Base-by-base conservation (phyloP, 306 rosid genomes). In the Ormosia semicastrata region DNA sequence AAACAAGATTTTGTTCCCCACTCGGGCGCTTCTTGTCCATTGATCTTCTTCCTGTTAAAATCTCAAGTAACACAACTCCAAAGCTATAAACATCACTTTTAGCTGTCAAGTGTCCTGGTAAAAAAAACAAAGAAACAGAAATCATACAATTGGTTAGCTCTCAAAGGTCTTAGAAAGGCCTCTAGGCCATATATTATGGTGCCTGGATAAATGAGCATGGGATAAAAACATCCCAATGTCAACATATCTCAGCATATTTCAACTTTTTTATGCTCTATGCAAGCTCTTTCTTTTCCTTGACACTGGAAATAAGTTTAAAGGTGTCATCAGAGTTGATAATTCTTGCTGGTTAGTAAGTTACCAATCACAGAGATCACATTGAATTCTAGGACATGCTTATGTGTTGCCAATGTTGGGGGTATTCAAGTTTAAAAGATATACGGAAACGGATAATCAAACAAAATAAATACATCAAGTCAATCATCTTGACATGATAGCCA, bases 11-110 rank as follows among this genome's bases (percentile, higher is more conserved):
- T 75, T 95, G 98, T 65, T 95, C 95, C 54, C 98, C 94, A 8
- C 97, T 92, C 0, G 99, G 95, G 14, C 99, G 94, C 85, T 91
- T 95, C 87, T 93, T 95, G 90, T 95, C 98, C 98, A 91, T 93
- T 24, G 99, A 95, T 89, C 99, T 89, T 85, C 98, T 86, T 77
- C 99, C 98, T 47, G 99, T 95, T 76, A 93, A 83, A 71, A 95
- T 93, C 92, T 95, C 95, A 53, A 95, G 95, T 60, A 95, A 80
- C 78, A 93, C 99, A 59, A 93, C 99, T 12, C 99, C 99, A 18
- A 95, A 90, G 94, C 98, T 93, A 81, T 93, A 95, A 87, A 95
- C 99, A 81, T 93, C 99, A 47, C 97, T 95, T 83, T 93, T 95
- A 40, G 99, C 87, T 59, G 98, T 93, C 90, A 95, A 86, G 86